These are phyloP conservation scores for Penicillium sp. DNA, from an alignment of 2,329 filamentous ascomycete genomes.

Conservation along the genomic window DNA sequence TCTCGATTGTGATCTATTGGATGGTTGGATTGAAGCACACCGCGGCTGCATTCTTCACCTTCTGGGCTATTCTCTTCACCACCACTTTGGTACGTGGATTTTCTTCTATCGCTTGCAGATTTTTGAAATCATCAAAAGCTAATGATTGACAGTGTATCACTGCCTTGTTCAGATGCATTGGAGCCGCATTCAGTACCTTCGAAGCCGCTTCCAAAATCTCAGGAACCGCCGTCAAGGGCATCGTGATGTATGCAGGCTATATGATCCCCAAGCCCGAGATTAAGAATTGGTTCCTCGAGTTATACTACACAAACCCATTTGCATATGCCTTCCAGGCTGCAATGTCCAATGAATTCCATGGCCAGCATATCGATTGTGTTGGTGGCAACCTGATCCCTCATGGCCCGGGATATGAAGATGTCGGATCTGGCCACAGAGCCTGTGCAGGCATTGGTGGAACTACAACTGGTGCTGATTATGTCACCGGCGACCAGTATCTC, in stretches of 20 bases:
- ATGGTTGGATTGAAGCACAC: constrained; percentile 58
- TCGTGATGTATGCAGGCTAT: constrained; percentile 45
- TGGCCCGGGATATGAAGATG: constrained; percentile 33
- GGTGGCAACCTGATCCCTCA: constrained; percentile 36
- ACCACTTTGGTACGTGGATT: constrained; percentile 50
- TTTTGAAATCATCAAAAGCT: constrained; percentile 8
- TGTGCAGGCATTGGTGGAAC: constrained; percentile 59
- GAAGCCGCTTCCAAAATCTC: constrained; percentile 59
- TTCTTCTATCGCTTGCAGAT: neutral
- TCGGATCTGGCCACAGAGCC: constrained; percentile 20
- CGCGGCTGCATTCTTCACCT: constrained; percentile 62
- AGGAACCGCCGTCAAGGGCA: constrained; percentile 36
- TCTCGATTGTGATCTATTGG: constrained; percentile 63
- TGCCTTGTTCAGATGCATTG: constrained; percentile 57
- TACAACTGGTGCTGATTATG: constrained; percentile 46
- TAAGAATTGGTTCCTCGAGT: constrained; percentile 56
- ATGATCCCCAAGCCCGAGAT: constrained; percentile 49
- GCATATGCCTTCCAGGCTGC: constrained; percentile 41
- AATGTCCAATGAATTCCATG: constrained; percentile 39
- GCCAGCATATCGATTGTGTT: constrained; percentile 38
- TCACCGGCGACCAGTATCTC: constrained; percentile 61
- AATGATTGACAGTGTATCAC: constrained; percentile 52
- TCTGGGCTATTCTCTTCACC: constrained; percentile 55
- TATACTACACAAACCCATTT: constrained; percentile 42
- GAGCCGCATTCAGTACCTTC: constrained; percentile 57